Percentiles rank a stretch among this genome's conserved stretches.
phyloP scores from a whole-genome alignment of 2,329 filamentous ascomycete species.

The Rhynchosporium agropyri region DNA sequence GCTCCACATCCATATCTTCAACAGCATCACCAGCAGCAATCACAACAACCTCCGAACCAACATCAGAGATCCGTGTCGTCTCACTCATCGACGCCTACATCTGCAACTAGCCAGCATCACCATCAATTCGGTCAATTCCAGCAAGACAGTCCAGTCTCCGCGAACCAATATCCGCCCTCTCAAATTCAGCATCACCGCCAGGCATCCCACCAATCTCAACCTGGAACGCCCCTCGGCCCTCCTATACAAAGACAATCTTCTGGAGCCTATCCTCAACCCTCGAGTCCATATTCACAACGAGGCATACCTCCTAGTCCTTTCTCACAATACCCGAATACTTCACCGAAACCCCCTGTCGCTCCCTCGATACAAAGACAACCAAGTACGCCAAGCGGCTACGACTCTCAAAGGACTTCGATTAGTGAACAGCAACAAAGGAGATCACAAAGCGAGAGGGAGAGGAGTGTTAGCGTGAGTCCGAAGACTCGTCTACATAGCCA shows the following conservation, averaged over 20 bases:
- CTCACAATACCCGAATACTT: constrained; percentile 39
- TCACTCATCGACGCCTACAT: constrained; percentile 64
- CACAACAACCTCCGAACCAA: constrained; percentile 1
- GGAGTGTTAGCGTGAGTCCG: constrained; percentile 75
- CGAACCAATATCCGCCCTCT: constrained; percentile 32
- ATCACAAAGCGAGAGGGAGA: constrained; percentile 65
- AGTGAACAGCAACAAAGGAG: constrained; percentile 45
- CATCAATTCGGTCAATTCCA: constrained; percentile 54
- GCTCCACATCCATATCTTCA: constrained; percentile 42
- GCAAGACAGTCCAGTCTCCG: constrained; percentile 54
- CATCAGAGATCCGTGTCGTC: constrained; percentile 58
- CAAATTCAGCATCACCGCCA: constrained; percentile 40
- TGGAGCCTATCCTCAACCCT: constrained; percentile 52
- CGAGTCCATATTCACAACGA: constrained; percentile 63
- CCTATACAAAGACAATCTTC: constrained; percentile 52
- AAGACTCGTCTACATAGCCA: constrained; percentile 62
- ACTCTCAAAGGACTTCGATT: constrained; percentile 51
- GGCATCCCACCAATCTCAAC: constrained; percentile 39
- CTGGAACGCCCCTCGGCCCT: constrained; percentile 52
- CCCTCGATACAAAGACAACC: constrained; percentile 47
- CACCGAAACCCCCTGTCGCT: constrained; percentile 45
- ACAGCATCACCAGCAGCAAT: constrained; percentile 24
- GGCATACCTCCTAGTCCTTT: constrained; percentile 39
- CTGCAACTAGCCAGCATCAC: constrained; percentile 60
- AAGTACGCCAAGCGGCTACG: constrained; percentile 50